Base-by-base conservation (phyloP, 176 grass and related monocot species). In the Rhynchospora pubera region DNA sequence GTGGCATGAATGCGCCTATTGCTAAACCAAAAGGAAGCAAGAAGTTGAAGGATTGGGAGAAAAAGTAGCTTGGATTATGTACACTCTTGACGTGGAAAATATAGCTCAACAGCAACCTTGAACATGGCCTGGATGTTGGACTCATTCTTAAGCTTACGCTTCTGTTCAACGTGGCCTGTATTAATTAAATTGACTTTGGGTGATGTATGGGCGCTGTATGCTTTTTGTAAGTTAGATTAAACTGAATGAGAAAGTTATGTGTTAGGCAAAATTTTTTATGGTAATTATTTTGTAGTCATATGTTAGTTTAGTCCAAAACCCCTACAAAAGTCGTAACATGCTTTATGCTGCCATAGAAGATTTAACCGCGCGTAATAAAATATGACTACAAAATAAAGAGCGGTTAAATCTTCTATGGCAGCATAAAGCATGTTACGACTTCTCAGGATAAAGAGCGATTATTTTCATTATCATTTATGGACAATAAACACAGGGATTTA, bases 21-120 rank as follows among this genome's bases (percentile, higher is more conserved):
- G 85, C 73, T 12, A 94, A 94, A 79, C 95, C 95, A 60, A 94
- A 93, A 82, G 95, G 95, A 82, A 93, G 95, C 75, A 98, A 90
- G 89, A 98, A 98, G 53, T 52, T 98, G 63, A 98, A 94, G 84
- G 95, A 98, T 71, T 98, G 89, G 95, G 92, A 98, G 46, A 61
- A 51, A n/a, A 90, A 78, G 51, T 84, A 83, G 61, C 46, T 70
- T 52, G 0, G 15, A 50, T 67, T 58, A 58, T 58, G 5, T 58
- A 57, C 55, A 57, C 55, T 16, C 15, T 57, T 56, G 53, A 15
- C 62, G 21, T 7, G 5, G 16, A 19, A 15, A 42, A 67, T 5
- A 67, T 42, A 23, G 19, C 19, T 73, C 44, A 11, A 39, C 32
- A 66, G 5, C 63, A 50, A 44, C 64, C 62, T 65, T 50, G 32